Evolutionary conservation across 352 stramenopile species (phyloP), one percentile per base, ranked within the genome.

Genomic region (Pythium periplocum): DNA sequence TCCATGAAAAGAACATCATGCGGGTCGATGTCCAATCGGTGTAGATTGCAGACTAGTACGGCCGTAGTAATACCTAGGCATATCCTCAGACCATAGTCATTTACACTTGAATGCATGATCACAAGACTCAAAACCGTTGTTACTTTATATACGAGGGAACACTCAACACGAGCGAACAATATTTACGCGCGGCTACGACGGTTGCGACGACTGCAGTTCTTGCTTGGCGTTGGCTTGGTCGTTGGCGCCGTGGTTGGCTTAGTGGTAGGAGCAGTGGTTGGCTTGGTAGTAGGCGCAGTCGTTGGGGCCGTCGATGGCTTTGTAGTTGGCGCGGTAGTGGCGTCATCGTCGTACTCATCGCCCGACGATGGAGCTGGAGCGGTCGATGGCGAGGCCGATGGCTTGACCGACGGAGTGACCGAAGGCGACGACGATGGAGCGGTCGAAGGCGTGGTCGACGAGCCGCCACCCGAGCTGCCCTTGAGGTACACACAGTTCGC

Each of bases 401-500:
- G 6, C 42, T 17, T 47, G 42, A 34, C 9, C n/a, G 52, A 63
- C 45, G 35, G 48, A 10, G 39, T 31, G 44, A 12, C 36, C 10
- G 35, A 51, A 34, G 45, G 31, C 44, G 6, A 37, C 12, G 37
- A 50, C 45, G 56, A 41, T 4, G 34, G 42, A 32, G 52, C 39
- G 31, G 32, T 9, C 44, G 45, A 37, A 9, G 49, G 45, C 30
- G 56, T 34, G 8, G 56, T 37, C 43, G 55, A 37, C 48, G 55
- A 44, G 38, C 40, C 26, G 48, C 53, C 48, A 35, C 60, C 51
- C 6, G 54, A 58, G 57, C 56, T 44, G 57, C 64, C 30, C 11
- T 69, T 74, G 12, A 78, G 59, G 68, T 69, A 78, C 17, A 82
- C 74, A 44, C 74, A 85, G 62, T 85, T 64, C 8, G 56, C 17